Evolutionary conservation across 2,329 filamentous ascomycete species (phyloP), one percentile per base, ranked within the genome.

Genomic region (Dactylellina cionopaga): DNA sequence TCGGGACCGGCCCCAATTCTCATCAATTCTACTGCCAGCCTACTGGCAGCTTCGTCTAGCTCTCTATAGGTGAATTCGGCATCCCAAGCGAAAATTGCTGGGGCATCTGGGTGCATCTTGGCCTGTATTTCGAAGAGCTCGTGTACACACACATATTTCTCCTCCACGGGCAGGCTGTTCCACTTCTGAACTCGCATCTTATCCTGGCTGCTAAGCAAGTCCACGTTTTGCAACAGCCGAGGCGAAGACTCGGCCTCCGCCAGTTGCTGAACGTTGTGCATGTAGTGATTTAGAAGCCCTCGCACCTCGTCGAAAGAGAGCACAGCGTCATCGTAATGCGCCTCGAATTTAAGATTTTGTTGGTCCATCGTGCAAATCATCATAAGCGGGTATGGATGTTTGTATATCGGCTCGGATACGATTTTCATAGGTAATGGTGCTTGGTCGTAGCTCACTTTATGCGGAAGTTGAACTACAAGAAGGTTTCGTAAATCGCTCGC

Each of bases 1-100:
- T 51, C 46, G 4, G 46, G 46, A n/a, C 82, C 83, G 9, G 79
- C 60, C 1, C 65, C 75, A 35, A 82, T 78, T 13, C 82, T 83
- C n/a, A 76, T 58, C 25, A 51, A 51, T 31, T 51, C 46, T 33
- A 25, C 46, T 10, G 46, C 46, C n/a, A 51, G 46, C 46, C 17
- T 51, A 25, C 17, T 51, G 9, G 46, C 4, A 29, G 22, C n/a
- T 25, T 51, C 46, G 25, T 51, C 46, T 13, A 51, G 25, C 25
- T 51, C 46, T 17, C 25, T 29, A 25, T 51, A 51, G 9, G 46
- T 51, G 46, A 51, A 51, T 17, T 51, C 5, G 25, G 22, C 46
- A 51, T 51, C 46, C 46, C 46, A 51, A 11, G 46, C 46, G 25
- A 31, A 51, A 25, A 51, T 51, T 22, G 46, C 46, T n/a, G 22